Conservation (phyloP, 2,329 filamentous ascomycete genomes). For the Lachnellula cervina region DNA sequence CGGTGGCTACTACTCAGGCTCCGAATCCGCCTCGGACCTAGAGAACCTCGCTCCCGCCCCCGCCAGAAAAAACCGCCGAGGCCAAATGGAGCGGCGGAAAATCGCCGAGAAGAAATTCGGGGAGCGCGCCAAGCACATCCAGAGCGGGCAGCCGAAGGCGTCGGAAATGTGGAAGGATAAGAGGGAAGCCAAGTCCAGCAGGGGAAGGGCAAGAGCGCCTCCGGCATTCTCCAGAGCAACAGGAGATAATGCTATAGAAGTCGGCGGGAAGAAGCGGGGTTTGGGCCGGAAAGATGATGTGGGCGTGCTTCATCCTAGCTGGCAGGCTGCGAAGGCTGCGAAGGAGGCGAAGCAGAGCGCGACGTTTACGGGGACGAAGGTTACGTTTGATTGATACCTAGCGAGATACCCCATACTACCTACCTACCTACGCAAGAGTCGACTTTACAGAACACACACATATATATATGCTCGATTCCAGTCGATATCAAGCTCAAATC, state of each 20-base stretch:
- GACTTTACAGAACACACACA: too few species aligned
- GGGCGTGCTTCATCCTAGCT: conserved; percentile 57
- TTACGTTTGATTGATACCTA: conserved; percentile 47
- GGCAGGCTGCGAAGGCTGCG: conserved; percentile 52
- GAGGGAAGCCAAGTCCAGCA: conserved; percentile 37
- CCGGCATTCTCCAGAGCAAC: conserved; percentile 7
- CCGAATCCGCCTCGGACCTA: conserved; percentile 62
- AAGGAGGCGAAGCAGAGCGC: conserved; percentile 52
- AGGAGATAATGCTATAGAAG: conserved; percentile 25
- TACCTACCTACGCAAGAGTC: too few species aligned
- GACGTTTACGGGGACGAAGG: conserved; percentile 52
- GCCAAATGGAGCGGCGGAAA: conserved; percentile 71
- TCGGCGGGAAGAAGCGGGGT: conserved; percentile 24
- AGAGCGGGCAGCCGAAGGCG: conserved; percentile 20
- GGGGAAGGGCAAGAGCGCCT: conserved; percentile 1
- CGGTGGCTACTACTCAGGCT: conserved; percentile 74
- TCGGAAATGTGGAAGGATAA: conserved; percentile 9
- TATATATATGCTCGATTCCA: too few species aligned
- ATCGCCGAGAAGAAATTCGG: conserved; percentile 81
- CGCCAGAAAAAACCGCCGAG: conserved; percentile 66
- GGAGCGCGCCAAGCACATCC: conserved; percentile 47
- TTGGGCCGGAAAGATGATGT: conserved; percentile 42
- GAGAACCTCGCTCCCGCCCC: conserved; percentile 51
- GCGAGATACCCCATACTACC: conserved; percentile 8
- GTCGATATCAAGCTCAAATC: too few species aligned